Evolutionary conservation across 2,329 filamentous ascomycete species (phyloP).

Genomic region (Aureobasidium sp.): DNA sequence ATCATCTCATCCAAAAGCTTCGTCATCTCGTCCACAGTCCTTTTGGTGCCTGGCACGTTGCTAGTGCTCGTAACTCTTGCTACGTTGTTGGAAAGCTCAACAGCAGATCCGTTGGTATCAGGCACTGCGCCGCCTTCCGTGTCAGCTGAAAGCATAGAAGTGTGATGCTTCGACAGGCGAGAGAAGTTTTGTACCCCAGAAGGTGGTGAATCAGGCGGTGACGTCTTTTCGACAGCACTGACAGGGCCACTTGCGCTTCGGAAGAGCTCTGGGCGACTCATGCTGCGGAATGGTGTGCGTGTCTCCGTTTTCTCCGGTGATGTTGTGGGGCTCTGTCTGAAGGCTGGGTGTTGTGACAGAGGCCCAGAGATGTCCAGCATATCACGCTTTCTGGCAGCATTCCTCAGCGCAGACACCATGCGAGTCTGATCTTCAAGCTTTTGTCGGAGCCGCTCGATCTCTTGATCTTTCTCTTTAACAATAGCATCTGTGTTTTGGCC

Average conservation of each 20-base stretch:
- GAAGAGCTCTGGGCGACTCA: conserved; percentile 24
- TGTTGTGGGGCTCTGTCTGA: not conserved
- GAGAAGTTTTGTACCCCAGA: conserved; percentile 14
- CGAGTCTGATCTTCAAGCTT: conserved; percentile 89
- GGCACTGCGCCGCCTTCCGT: not conserved
- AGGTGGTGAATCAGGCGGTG: not conserved
- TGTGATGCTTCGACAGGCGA: conserved; percentile 10
- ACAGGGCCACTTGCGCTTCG: conserved; percentile 21
- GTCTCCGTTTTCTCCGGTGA: not conserved
- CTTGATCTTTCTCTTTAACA: conserved; percentile 80
- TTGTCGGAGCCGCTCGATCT: conserved; percentile 84
- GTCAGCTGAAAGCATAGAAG: not conserved
- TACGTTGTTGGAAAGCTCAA: not conserved
- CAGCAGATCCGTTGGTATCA: conserved; percentile 20
- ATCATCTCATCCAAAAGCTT: conserved; percentile 95
- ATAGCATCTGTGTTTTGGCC: conserved; percentile 32
- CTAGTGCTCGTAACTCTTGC: not conserved
- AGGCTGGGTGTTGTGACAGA: conserved; percentile 4
- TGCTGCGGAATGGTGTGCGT: conserved; percentile 15
- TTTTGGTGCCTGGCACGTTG: conserved; percentile 19
- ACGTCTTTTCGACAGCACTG: not conserved
- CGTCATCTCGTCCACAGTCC: conserved; percentile 85
- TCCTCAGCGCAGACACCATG: conserved; percentile 82
- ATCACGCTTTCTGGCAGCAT: conserved; percentile 76
- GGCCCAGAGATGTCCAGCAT: conserved; percentile 30